These are phyloP conservation scores for Leishmania turanica DNA, from an alignment of 208 protist species.

Conservation along the genomic window DNA sequence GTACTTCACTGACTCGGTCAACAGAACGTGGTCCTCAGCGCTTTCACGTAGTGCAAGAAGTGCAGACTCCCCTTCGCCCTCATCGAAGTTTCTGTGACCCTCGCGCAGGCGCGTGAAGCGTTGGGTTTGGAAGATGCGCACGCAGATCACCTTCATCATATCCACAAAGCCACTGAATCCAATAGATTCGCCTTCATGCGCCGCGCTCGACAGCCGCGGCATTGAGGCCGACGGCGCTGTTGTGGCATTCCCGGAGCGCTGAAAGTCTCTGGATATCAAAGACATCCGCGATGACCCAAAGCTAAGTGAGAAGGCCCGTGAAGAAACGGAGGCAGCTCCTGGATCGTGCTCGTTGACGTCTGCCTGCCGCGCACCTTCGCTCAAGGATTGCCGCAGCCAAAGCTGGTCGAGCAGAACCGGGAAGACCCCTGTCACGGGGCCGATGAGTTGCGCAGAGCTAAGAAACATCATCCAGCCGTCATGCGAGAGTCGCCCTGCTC, in stretches of 20 bases:
- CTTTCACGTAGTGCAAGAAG: constrained; percentile 57
- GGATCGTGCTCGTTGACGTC: neutral
- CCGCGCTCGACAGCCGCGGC: neutral
- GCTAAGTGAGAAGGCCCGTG: neutral
- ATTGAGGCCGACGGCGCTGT: neutral
- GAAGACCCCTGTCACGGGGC: constrained; percentile 69
- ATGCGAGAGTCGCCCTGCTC: constrained; percentile 40
- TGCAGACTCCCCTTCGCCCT: constrained; percentile 8
- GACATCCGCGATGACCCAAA: neutral
- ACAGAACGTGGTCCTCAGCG: constrained; percentile 64
- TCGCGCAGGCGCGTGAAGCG: constrained; percentile 36
- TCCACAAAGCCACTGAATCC: constrained; percentile 80
- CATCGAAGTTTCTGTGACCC: constrained; percentile 22
- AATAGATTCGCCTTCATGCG: constrained; percentile 25
- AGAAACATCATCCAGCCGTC: constrained; percentile 65
- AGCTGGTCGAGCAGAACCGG: constrained; percentile 69
- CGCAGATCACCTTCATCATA: constrained; percentile 87
- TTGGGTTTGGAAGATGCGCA: constrained; percentile 79
- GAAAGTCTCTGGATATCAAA: neutral
- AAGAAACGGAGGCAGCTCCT: neutral
- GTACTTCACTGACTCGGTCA: constrained; percentile 71
- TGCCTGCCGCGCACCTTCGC: neutral
- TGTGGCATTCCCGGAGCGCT: too few relatives aligned
- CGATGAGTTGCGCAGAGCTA: constrained; percentile 60
- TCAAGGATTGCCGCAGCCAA: constrained; percentile 42